A percentile compares a stretch with the other conserved stretches of the same genome.
Conservation (phyloP, 306 rosid species). For the Fagus crenata region DNA sequence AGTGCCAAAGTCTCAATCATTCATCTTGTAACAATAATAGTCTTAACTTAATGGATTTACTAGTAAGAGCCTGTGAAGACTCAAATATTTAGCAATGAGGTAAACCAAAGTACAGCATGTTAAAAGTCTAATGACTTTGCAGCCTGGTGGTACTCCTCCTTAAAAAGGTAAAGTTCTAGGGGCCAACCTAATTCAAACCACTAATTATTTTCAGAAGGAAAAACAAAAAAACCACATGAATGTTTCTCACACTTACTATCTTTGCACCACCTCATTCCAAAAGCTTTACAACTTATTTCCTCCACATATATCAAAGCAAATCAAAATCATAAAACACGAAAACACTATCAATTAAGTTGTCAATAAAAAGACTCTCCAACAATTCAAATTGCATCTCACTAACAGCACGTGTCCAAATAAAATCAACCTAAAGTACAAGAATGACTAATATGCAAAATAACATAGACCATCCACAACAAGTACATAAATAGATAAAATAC, state of each 20-base stretch:
- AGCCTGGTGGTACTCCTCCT: not conserved
- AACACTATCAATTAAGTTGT: not conserved
- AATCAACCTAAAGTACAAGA: too few species aligned
- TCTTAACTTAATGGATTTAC: not conserved
- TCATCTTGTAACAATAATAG: not conserved
- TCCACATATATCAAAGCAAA: not conserved
- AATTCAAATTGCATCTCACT: too few species aligned
- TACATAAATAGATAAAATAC: too few species aligned
- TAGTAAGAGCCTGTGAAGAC: not conserved
- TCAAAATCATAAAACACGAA: not conserved
- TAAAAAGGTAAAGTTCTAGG: not conserved
- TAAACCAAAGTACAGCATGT: not conserved
- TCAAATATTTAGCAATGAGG: not conserved
- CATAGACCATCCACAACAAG: too few species aligned
- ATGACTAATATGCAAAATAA: too few species aligned
- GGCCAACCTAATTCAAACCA: not conserved
- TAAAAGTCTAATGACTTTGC: not conserved
- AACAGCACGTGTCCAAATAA: too few species aligned
- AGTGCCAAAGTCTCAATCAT: not conserved
- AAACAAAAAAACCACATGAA: not conserved
- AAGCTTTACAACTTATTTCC: not conserved
- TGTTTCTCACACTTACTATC: not conserved
- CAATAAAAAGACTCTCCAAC: too few species aligned
- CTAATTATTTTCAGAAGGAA: not conserved
- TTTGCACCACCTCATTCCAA: not conserved